phyloP scores from a whole-genome alignment of 129 eudicot species.

The Silybum marianum region DNA sequence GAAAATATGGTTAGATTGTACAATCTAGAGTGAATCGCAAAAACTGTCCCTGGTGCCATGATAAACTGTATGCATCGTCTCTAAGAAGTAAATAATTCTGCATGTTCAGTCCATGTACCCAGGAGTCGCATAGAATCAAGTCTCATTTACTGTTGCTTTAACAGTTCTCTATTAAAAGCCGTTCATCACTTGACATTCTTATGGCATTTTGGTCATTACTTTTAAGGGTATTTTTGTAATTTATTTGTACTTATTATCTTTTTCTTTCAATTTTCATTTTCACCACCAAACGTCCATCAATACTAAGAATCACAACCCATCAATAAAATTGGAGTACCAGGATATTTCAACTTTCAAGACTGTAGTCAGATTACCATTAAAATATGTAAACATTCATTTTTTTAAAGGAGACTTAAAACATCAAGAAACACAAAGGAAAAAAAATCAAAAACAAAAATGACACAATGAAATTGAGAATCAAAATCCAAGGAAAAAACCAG shows the following conservation, averaged over 20 bases:
- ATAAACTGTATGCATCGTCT: not conserved
- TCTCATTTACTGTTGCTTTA: not conserved
- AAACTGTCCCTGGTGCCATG: not conserved
- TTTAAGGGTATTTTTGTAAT: not conserved
- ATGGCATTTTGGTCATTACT: not conserved
- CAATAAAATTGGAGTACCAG: not conserved
- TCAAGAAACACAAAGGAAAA: not conserved
- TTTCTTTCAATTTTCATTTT: not conserved
- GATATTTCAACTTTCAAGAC: not conserved
- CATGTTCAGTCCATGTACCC: not conserved
- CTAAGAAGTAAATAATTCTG: not conserved
- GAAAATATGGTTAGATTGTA: not conserved
- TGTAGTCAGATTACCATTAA: not conserved
- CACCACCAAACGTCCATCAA: not conserved
- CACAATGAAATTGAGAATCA: no score
- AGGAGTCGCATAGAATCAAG: not conserved
- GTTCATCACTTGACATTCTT: not conserved
- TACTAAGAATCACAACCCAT: not conserved
- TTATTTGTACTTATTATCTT: not conserved
- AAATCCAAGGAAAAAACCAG: not conserved
- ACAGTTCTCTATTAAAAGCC: not conserved
- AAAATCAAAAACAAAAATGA: no score
- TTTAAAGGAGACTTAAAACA: not conserved
- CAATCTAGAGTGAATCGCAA: not conserved
- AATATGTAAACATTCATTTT: not conserved